phyloP scores from a whole-genome alignment of 2,329 filamentous ascomycete genomes.

The Phialophora tarda region DNA sequence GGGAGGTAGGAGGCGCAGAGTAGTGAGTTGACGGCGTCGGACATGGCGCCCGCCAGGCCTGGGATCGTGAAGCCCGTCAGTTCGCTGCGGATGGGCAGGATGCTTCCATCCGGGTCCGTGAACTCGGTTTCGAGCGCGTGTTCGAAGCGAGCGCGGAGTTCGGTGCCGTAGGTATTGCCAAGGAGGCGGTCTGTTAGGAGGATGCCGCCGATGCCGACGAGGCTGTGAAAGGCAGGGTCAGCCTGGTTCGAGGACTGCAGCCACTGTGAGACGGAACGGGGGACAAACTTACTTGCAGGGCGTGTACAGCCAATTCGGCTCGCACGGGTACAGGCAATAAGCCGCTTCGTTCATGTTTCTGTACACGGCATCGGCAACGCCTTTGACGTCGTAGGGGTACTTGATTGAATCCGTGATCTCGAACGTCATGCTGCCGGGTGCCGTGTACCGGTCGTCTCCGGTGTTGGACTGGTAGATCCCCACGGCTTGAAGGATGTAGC shows the following conservation, averaged over 20 bases:
- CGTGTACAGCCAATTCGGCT: slow-evolving; percentile 35
- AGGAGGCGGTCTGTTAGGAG: slow-evolving; percentile 22
- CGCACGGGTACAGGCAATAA: slow-evolving; percentile 32
- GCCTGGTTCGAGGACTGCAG: background rate
- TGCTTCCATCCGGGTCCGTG: slow-evolving; percentile 30
- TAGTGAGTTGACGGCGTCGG: slow-evolving; percentile 31
- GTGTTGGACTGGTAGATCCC: slow-evolving; percentile 32
- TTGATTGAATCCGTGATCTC: slow-evolving; percentile 28
- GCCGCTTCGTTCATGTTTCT: slow-evolving; percentile 29
- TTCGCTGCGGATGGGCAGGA: slow-evolving; percentile 32
- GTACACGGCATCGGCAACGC: slow-evolving; percentile 29
- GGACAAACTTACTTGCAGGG: slow-evolving; percentile 28
- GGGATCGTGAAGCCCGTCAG: slow-evolving; percentile 33
- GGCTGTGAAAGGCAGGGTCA: slow-evolving; percentile 1
- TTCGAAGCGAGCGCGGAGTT: slow-evolving; percentile 26
- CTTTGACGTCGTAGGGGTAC: slow-evolving; percentile 22
- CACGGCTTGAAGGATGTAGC: slow-evolving; percentile 29
- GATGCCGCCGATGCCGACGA: slow-evolving; percentile 28
- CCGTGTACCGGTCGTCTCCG: slow-evolving; percentile 28
- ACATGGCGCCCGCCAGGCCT: slow-evolving; percentile 29
- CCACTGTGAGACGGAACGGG: background rate
- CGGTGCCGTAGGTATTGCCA: slow-evolving; percentile 24
- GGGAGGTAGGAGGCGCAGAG: slow-evolving; percentile 34
- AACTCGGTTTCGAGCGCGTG: slow-evolving; percentile 29
- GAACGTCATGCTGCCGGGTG: slow-evolving; percentile 23